A percentile compares a stretch with the other conserved stretches of the same genome.
These are phyloP conservation scores for Aspergillus sclerotioniger DNA, from an alignment of 495 filamentous ascomycete species.

Conservation along the genomic window DNA sequence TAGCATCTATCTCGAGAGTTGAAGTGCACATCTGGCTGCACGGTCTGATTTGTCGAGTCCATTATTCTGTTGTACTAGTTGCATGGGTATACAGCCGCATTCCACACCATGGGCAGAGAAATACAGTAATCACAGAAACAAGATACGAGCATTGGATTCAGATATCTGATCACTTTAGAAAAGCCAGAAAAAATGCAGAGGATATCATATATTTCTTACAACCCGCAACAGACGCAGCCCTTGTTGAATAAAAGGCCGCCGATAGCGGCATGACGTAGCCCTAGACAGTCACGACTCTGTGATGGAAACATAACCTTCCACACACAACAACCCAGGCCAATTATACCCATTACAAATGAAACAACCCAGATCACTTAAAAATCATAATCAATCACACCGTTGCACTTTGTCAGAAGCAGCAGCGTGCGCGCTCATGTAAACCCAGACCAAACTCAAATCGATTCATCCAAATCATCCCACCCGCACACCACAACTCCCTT, in stretches of 20 bases:
- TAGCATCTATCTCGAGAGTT: constrained; percentile 86
- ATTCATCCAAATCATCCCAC: not conserved
- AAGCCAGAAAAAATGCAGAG: not conserved
- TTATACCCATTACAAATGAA: not conserved
- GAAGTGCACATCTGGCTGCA: constrained; percentile 91
- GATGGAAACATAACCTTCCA: constrained; percentile 7
- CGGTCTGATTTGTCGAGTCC: constrained; percentile 92
- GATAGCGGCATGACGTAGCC: constrained; percentile 4
- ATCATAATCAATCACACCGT: constrained; percentile 12
- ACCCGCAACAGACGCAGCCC: not conserved
- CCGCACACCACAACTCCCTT: not conserved
- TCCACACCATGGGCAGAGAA: too few species aligned
- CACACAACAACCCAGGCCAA: constrained; percentile 11
- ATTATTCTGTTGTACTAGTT: too few species aligned
- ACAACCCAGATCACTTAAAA: constrained; percentile 21
- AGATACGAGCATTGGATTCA: not conserved
- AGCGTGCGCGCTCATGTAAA: too few species aligned
- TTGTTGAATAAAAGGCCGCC: constrained; percentile 24
- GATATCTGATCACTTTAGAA: not conserved
- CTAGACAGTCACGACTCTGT: constrained; percentile 1
- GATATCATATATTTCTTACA: not conserved
- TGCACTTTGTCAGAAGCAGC: constrained; percentile 5
- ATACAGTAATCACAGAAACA: too few species aligned
- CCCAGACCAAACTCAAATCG: not conserved
- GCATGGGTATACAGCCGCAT: too few species aligned